Evolutionary conservation across 139 green algal genomes (phyloP), one percentile per base, ranked within the genome.

Genomic region (Dunaliella sp.): DNA sequence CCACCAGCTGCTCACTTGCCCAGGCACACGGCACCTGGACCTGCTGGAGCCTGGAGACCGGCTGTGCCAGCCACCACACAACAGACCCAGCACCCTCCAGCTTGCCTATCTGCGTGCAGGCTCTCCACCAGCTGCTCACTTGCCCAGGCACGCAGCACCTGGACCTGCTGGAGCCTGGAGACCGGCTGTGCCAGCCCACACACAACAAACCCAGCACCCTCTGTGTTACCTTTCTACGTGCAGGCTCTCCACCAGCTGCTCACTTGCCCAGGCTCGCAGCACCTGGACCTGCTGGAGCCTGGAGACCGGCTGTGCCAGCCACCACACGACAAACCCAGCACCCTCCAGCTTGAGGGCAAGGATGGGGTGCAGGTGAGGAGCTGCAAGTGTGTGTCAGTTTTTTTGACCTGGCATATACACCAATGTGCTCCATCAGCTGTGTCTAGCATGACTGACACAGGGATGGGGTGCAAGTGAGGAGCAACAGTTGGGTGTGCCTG

Each of bases 251-350:
- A 81, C 12, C 76, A 31, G 1, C 1, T 81, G n/a, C n/a, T 34
- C 30, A n/a, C n/a, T 1, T 2, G 7, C n/a, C 76, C 76, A 38
- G 76, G 76, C n/a, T 24, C 31, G n/a, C 76, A 81, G 31, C 76
- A 81, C 34, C 1, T 34, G 34, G n/a, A 81, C 12, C n/a, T 81
- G 76, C 76, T 81, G 76, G 76, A 81, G 76, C n/a, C 76, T 28
- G 76, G 76, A 1, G 76, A 65, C 48, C 7, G 48, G 48, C 48
- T 65, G 48, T 16, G 7, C 16, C 48, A 65, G 48, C 48, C 48
- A 7, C 48, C 48, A 7, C 16, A 26, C 16, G 48, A 65, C 48
- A 65, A 65, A 16, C 48, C 48, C 48, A 65, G 48, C 48, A 65
- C 7, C 48, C 7, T 16, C 16, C 48, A 65, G 48, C 48, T 65